Percentiles rank a stretch among this genome's conserved stretches.
phyloP scores from a whole-genome alignment of 805 yeast species.

The Candida caryicola region DNA sequence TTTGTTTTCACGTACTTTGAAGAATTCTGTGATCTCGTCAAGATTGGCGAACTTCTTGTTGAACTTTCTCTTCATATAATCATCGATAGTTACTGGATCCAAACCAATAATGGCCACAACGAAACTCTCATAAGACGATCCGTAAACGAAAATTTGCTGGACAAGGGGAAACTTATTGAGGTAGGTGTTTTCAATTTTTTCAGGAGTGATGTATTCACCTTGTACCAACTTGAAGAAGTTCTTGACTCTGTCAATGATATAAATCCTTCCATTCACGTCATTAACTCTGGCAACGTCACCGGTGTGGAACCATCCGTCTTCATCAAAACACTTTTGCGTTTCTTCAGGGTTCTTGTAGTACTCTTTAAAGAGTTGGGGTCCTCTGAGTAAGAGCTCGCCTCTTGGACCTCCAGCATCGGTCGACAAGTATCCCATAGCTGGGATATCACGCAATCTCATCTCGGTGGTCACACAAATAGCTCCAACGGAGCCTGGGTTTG shows the following conservation, averaged over 20 bases:
- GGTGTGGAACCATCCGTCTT: slow-evolving; percentile 58
- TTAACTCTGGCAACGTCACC: slow-evolving; percentile 60
- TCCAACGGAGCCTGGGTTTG: slow-evolving; percentile 57
- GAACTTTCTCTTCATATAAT: slow-evolving; percentile 8
- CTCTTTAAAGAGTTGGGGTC: slow-evolving; percentile 57
- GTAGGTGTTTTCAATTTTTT: slow-evolving; percentile 66
- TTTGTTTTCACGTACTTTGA: slow-evolving; percentile 18
- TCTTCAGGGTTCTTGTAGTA: slow-evolving; percentile 58
- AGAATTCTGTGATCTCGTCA: slow-evolving; percentile 10
- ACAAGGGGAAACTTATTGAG: slow-evolving; percentile 48
- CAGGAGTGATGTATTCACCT: slow-evolving; percentile 68
- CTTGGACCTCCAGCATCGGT: slow-evolving; percentile 37
- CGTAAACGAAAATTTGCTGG: slow-evolving; percentile 59
- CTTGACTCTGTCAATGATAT: slow-evolving; percentile 71
- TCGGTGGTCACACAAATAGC: slow-evolving; percentile 54
- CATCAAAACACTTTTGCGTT: slow-evolving; percentile 50
- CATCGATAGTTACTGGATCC: slow-evolving; percentile 38
- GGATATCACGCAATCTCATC: slow-evolving; percentile 56
- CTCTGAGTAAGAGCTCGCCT: slow-evolving; percentile 64
- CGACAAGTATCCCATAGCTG: slow-evolving; percentile 54
- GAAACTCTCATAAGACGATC: slow-evolving; percentile 55
- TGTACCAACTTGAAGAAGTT: slow-evolving; percentile 65
- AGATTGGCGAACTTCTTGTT: slow-evolving; percentile 10
- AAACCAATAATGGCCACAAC: slow-evolving; percentile 64
- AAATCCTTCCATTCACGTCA: slow-evolving; percentile 51